Percentiles rank a stretch among this genome's conserved stretches.
Evolutionary conservation across 345 rosid species (phyloP).

Genomic region (Luvunga scandens): DNA sequence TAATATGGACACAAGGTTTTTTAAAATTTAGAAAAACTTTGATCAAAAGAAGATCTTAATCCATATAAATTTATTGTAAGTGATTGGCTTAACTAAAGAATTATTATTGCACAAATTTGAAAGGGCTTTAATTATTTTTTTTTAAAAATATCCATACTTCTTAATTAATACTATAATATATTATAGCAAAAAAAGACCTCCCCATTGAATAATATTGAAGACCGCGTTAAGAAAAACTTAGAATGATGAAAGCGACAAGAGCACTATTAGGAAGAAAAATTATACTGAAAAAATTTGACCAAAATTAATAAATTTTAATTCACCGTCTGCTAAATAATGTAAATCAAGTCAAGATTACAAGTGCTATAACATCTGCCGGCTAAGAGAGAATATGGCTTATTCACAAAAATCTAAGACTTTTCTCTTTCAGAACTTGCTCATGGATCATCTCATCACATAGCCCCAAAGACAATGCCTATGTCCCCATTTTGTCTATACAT

Average conservation of each 20-base stretch:
- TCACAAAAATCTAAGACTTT: conserved; percentile 25
- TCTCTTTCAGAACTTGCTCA: conserved; percentile 16
- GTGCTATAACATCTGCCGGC: conserved; percentile 31
- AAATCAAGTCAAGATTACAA: too few relatives aligned
- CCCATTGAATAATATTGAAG: conserved; percentile 14
- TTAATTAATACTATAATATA: not conserved
- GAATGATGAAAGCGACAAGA: conserved; percentile 28
- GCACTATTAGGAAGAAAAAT: conserved; percentile 12
- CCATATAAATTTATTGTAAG: not conserved
- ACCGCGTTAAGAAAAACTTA: conserved; percentile 20
- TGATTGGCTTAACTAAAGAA: not conserved
- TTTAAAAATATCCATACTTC: too few relatives aligned
- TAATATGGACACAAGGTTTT: too few relatives aligned
- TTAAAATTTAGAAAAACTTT: too few relatives aligned
- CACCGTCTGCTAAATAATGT: not conserved
- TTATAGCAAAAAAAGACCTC: not conserved
- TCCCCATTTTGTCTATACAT: conserved; percentile 27
- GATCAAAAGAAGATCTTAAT: too few relatives aligned
- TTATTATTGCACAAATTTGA: conserved; percentile 1
- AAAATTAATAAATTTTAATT: too few relatives aligned
- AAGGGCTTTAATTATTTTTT: not conserved
- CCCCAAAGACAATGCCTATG: conserved; percentile 22
- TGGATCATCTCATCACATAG: not conserved
- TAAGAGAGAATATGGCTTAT: not conserved
- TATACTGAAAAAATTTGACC: not conserved